These are phyloP conservation scores for Vigna reflexopilosa DNA, from an alignment of 306 rosid genomes.

Conservation along the genomic window DNA sequence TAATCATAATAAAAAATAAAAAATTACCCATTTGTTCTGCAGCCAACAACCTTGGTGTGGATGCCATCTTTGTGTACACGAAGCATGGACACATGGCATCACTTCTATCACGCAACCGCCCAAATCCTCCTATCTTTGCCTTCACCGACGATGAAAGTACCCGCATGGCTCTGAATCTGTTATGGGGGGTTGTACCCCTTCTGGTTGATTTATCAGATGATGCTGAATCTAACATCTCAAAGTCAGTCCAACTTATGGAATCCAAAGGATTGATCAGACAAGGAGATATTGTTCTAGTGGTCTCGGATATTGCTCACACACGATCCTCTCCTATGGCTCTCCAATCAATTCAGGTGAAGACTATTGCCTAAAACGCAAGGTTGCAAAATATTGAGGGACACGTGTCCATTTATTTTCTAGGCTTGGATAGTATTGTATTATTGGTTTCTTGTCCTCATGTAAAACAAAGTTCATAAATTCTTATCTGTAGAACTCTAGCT, in stretches of 20 bases:
- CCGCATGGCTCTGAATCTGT: slow-evolving; percentile 77
- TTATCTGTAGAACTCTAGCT: not conserved
- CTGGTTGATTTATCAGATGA: slow-evolving; percentile 72
- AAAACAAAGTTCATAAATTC: slow-evolving; percentile 10
- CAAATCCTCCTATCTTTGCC: slow-evolving; percentile 89
- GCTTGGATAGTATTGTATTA: slow-evolving; percentile 21
- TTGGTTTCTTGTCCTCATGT: slow-evolving; percentile 35
- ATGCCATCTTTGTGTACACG: slow-evolving; percentile 88
- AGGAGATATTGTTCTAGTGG: slow-evolving; percentile 75
- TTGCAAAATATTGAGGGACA: slow-evolving; percentile 48
- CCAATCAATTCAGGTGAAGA: slow-evolving; percentile 89
- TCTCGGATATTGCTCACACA: slow-evolving; percentile 72
- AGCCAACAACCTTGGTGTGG: slow-evolving; percentile 94
- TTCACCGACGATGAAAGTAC: slow-evolving; percentile 69
- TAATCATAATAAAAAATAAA: slow-evolving; percentile 6
- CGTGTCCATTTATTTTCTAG: slow-evolving; percentile 29
- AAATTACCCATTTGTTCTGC: slow-evolving; percentile 46
- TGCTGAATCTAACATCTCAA: slow-evolving; percentile 71
- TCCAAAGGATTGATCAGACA: slow-evolving; percentile 63
- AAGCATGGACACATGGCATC: slow-evolving; percentile 90
- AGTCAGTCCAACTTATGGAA: slow-evolving; percentile 66
- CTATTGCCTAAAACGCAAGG: slow-evolving; percentile 58
- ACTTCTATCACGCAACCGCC: slow-evolving; percentile 80
- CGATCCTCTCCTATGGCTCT: slow-evolving; percentile 58
- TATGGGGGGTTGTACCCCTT: slow-evolving; percentile 87